A percentile compares a stretch with the other conserved stretches of the same genome.
Evolutionary conservation across 2,329 filamentous ascomycete species (phyloP).

Genomic region (Nemania diffusa): DNA sequence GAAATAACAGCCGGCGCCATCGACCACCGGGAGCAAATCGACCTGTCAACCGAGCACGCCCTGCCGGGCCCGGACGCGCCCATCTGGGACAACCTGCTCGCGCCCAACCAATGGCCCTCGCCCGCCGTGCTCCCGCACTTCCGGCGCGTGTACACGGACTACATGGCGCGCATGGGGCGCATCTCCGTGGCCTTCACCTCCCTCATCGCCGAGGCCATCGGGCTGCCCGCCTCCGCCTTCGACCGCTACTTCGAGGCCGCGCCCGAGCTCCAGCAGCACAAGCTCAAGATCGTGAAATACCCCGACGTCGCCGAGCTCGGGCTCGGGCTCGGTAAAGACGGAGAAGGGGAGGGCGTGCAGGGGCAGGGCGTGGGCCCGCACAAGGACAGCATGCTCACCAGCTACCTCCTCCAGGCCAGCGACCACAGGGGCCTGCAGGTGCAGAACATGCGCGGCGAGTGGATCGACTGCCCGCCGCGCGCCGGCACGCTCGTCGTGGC

Average conservation of each 20-base stretch:
- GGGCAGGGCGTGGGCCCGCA: slow-evolving; percentile 78
- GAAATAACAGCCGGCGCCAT: slow-evolving; percentile 78
- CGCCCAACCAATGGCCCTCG: slow-evolving; percentile 84
- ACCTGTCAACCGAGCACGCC: slow-evolving; percentile 82
- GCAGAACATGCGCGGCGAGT: slow-evolving; percentile 79
- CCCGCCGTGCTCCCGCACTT: slow-evolving; percentile 72
- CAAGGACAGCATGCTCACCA: slow-evolving; percentile 86
- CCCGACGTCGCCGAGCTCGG: slow-evolving; percentile 75
- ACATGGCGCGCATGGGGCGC: slow-evolving; percentile 78
- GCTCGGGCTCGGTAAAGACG: no score
- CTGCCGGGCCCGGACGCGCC: slow-evolving; percentile 71
- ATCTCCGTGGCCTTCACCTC: slow-evolving; percentile 80
- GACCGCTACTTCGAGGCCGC: slow-evolving; percentile 76
- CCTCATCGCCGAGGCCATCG: slow-evolving; percentile 86
- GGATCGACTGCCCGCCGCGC: slow-evolving; percentile 85
- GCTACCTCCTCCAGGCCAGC: slow-evolving; percentile 83
- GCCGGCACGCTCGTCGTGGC: slow-evolving; percentile 84
- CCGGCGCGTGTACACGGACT: slow-evolving; percentile 74
- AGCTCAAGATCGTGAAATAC: slow-evolving; percentile 90
- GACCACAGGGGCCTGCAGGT: slow-evolving; percentile 82
- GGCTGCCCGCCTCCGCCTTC: slow-evolving; percentile 75
- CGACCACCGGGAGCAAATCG: slow-evolving; percentile 88
- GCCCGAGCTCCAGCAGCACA: slow-evolving; percentile 74
- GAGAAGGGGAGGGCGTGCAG: slow-evolving; percentile 49
- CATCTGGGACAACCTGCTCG: slow-evolving; percentile 77